phyloP scores from a whole-genome alignment of 176 grass and related monocot genomes.

The Eragrostis curvula region DNA sequence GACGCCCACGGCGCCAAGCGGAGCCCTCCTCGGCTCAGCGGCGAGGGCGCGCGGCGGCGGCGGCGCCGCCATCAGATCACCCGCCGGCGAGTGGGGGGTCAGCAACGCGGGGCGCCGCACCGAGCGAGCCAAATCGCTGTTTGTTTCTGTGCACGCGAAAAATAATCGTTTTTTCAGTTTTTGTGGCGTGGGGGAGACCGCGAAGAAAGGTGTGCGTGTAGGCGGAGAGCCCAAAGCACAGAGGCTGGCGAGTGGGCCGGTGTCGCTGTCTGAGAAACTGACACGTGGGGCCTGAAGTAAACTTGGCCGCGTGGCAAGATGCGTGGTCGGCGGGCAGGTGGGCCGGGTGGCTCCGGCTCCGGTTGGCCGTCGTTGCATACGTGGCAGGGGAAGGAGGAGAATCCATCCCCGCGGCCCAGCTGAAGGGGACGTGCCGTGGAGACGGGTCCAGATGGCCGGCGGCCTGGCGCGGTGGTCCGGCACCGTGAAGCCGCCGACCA shows the following conservation, averaged over 20 bases:
- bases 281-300: not conserved
- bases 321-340: slow-evolving; percentile 2
- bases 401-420: too few relatives aligned
- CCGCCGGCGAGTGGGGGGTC: slow-evolving; percentile 34
- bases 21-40: slow-evolving; percentile 23
- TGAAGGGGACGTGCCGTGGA: too few relatives aligned
- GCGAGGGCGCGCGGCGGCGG: slow-evolving; percentile 24
- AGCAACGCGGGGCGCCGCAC: not conserved
- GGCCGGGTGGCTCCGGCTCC: not conserved
- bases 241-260: slow-evolving; percentile 13
- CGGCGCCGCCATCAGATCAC: slow-evolving; percentile 66
- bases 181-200: slow-evolving; percentile 15
- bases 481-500: too few relatives aligned
- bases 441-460: not conserved
- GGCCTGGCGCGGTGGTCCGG: too few relatives aligned
- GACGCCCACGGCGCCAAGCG: not conserved
- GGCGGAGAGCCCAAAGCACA: slow-evolving; percentile 52
- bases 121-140: slow-evolving; percentile 18
- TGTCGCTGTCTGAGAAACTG: not conserved
- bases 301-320: not conserved
- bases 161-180: not conserved
- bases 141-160: slow-evolving; percentile 16
- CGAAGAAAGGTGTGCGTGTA: not conserved
- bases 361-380: too few relatives aligned
- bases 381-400: too few relatives aligned